These are phyloP conservation scores for Globisporangium camurandrum DNA, from an alignment of 352 stramenopile species.

Conservation along the genomic window DNA sequence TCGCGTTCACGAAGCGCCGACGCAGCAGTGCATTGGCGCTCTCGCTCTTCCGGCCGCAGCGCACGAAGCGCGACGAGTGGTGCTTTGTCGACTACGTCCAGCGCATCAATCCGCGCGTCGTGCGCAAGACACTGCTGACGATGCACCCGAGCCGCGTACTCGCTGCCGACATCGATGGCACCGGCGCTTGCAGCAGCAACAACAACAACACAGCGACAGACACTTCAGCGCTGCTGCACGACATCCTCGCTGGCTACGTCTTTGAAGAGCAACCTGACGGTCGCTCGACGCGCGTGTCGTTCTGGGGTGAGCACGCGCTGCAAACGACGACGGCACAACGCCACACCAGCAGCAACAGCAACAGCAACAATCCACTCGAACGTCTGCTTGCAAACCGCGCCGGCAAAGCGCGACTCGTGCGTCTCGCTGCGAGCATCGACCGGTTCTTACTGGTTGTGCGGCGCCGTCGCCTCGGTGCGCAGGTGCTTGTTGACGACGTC, in stretches of 20 bases:
- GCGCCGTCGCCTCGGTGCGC: constrained; percentile 6
- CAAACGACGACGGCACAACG: constrained; percentile 1
- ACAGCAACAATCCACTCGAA: not conserved
- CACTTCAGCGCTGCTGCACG: not conserved
- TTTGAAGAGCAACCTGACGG: constrained; percentile 32
- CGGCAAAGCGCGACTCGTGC: not conserved
- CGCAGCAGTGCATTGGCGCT: not conserved
- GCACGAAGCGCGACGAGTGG: constrained; percentile 4
- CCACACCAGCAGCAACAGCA: not conserved
- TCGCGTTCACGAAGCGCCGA: constrained; percentile 2
- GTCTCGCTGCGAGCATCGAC: constrained; percentile 1
- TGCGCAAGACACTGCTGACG: constrained; percentile 10
- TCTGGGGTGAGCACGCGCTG: constrained; percentile 25
- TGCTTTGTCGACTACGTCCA: constrained; percentile 13
- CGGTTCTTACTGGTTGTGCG: constrained; percentile 6
- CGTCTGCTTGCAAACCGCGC: constrained; percentile 1
- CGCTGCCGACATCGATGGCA: not conserved
- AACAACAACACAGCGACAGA: not conserved
- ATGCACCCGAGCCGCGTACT: not conserved
- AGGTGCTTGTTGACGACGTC: constrained; percentile 8
- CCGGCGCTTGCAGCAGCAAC: not conserved
- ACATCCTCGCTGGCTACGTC: constrained; percentile 20
- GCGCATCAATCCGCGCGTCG: constrained; percentile 3
- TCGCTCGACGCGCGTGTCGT: constrained; percentile 26
- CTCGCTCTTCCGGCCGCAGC: constrained; percentile 1